phyloP scores from a whole-genome alignment of 2,329 filamentous ascomycete species.

The Colletotrichum lindemuthianum region DNA sequence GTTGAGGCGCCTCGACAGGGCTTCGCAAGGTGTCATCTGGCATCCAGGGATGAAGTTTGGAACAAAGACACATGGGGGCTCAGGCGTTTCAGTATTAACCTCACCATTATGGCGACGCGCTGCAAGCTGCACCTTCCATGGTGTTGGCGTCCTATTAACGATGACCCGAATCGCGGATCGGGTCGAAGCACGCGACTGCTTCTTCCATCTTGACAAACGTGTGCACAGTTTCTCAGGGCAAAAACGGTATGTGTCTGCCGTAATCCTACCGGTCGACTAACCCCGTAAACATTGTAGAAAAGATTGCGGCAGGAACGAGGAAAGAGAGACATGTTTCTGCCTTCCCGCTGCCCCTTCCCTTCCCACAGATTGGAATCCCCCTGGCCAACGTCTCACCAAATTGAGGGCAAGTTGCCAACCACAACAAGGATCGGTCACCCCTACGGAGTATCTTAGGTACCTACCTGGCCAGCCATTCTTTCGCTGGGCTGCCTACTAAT shows the following conservation, averaged over 20 bases:
- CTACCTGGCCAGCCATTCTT: too few species aligned
- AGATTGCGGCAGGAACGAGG: conserved; percentile 10
- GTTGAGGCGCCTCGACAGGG: too few species aligned
- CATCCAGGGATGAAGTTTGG: neutral
- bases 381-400: conserved; percentile 9
- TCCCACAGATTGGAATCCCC: neutral
- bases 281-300: neutral
- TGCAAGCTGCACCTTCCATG: neutral
- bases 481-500: too few species aligned
- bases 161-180: neutral
- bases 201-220: too few species aligned
- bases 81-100: conserved; percentile 6
- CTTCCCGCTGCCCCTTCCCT: neutral
- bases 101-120: conserved; percentile 5
- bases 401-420: neutral
- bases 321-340: conserved; percentile 16
- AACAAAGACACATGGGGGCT: conserved; percentile 10
- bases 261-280: neutral
- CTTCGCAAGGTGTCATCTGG: too few species aligned
- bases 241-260: too few species aligned
- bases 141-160: conserved; percentile 28
- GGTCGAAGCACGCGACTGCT: conserved; percentile 2
- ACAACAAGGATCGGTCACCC: too few species aligned
- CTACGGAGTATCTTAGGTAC: too few species aligned
- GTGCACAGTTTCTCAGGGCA: too few species aligned